Percentiles rank a stretch among this genome's conserved stretches.
These are phyloP conservation scores for Typha latifolia DNA, from an alignment of 176 grass and related monocot species.

Conservation along the genomic window DNA sequence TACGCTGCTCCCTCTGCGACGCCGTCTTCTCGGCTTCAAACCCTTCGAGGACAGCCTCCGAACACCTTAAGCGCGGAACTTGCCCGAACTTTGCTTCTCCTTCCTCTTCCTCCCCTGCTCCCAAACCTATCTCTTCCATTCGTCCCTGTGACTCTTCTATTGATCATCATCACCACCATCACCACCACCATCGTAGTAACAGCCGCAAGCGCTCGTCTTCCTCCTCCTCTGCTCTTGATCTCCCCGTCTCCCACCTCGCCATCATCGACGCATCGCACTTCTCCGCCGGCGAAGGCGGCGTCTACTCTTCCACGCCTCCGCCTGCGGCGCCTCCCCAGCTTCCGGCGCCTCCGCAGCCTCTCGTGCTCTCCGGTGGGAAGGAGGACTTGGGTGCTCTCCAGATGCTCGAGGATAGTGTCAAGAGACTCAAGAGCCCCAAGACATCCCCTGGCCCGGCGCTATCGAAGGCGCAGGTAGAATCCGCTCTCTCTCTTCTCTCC, in stretches of 20 bases:
- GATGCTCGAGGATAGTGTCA: conserved; percentile 66
- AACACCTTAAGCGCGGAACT: conserved; percentile 70
- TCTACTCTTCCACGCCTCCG: conserved; percentile 29
- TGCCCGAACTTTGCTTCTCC: conserved; percentile 68
- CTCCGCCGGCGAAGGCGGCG: neutral
- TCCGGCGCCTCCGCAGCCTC: conserved; percentile 5
- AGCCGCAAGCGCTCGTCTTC: conserved; percentile 13
- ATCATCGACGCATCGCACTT: conserved; percentile 24
- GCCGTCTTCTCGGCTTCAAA: conserved; percentile 59
- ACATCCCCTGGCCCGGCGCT: conserved; percentile 31
- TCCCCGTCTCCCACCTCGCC: neutral
- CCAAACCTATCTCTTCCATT: conserved; percentile 32
- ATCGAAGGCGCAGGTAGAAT: conserved; percentile 38
- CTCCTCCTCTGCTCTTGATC: neutral
- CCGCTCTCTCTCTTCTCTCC: conserved; percentile 44
- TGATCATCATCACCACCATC: conserved; percentile 31
- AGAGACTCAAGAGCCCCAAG: conserved; percentile 49
- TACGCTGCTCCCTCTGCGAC: conserved; percentile 48
- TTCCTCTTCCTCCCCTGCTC: conserved; percentile 45
- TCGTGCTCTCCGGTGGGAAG: conserved; percentile 41
- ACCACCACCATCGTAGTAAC: conserved; percentile 17
- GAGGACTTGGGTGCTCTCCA: conserved; percentile 53
- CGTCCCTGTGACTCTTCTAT: conserved; percentile 42
- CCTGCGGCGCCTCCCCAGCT: conserved; percentile 17
- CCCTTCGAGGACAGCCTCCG: conserved; percentile 64